Evolutionary conservation across 2,329 filamentous ascomycete genomes (phyloP), one percentile per base, ranked within the genome.

Genomic region (Pyricularia sp.): DNA sequence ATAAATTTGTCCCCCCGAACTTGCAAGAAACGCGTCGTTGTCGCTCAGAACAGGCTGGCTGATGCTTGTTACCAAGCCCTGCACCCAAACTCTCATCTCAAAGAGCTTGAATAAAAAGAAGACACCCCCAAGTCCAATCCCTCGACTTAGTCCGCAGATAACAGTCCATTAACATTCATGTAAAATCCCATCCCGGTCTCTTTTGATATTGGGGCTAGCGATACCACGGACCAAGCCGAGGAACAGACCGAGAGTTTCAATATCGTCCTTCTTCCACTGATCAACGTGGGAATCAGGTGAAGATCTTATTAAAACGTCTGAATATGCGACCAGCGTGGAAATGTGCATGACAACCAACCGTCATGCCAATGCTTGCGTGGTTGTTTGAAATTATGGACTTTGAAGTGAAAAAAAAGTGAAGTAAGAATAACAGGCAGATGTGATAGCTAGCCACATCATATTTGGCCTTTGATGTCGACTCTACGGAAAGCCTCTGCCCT

Each of bases 381-480:
- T 49, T n/a, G 40, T 49, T 49, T n/a, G 40, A 49, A 49, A 49
- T 49, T n/a, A 49, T 49, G 19, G 40, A n/a, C 16, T 49, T 49
- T 49, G 40, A n/a, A 49, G 40, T 49, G 40, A 49, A 49, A 33
- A 31, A 31, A 40, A 40, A 49, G 40, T n/a, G 19, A 49, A 9
- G 19, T n/a, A n/a, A 49, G 19, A 49, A n/a, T 49, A 49, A n/a
- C 19, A 49, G 40, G 40, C 31, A 24, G 30, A 62, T n/a, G 10
- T 24, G n/a, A 31, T 40, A 49, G 35, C 35, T 26, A 62, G 33
- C 60, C 68, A 33, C 64, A 70, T 88, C 80, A 94, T 73, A 97
- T 96, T 78, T 97, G 93, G 73, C 93, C 93, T 80, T 97, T 97
- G 81, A 97, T 96, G 78, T 97, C 93, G 81, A 97, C 89, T 74